Evolutionary conservation across 2,329 filamentous ascomycete genomes (phyloP).

Genomic region (Penicillium rolfsii): DNA sequence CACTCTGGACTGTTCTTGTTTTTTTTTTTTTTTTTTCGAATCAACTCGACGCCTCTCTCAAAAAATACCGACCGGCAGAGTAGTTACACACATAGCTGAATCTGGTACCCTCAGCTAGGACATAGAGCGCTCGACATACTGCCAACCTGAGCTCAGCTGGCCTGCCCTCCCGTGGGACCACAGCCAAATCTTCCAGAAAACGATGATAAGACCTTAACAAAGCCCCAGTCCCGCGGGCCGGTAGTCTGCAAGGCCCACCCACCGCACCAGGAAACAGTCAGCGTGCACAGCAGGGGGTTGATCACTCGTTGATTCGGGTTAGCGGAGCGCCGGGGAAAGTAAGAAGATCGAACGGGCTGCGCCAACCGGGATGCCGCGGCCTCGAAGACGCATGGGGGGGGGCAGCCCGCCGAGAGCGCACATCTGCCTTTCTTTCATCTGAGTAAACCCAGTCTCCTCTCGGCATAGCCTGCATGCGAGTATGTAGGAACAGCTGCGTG

Average conservation of each 20-base stretch:
- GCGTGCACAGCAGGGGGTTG: constrained; percentile 3
- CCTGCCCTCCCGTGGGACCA: not conserved
- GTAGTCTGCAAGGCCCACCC: constrained; percentile 3
- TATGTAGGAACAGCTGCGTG: not conserved
- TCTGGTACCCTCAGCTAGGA: not conserved
- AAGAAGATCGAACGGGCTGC: not conserved
- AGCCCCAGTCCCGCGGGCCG: not conserved
- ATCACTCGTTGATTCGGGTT: not conserved
- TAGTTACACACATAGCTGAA: not conserved
- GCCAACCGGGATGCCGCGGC: not conserved
- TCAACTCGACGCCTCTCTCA: not conserved
- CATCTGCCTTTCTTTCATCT: not conserved
- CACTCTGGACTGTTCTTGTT: not conserved
- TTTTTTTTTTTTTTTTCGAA: not conserved
- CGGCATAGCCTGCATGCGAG: not conserved
- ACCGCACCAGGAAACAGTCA: not conserved
- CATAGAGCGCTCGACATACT: not conserved
- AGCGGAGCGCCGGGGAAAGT: not conserved
- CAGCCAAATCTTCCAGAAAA: constrained; percentile 1
- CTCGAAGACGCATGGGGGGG: not conserved
- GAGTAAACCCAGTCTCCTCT: not conserved
- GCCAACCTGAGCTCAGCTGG: not conserved
- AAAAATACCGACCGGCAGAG: not conserved
- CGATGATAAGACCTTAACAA: not conserved
- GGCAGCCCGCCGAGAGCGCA: not conserved